phyloP scores from a whole-genome alignment of 768 basidiomycete species.

The Mycena floridula region DNA sequence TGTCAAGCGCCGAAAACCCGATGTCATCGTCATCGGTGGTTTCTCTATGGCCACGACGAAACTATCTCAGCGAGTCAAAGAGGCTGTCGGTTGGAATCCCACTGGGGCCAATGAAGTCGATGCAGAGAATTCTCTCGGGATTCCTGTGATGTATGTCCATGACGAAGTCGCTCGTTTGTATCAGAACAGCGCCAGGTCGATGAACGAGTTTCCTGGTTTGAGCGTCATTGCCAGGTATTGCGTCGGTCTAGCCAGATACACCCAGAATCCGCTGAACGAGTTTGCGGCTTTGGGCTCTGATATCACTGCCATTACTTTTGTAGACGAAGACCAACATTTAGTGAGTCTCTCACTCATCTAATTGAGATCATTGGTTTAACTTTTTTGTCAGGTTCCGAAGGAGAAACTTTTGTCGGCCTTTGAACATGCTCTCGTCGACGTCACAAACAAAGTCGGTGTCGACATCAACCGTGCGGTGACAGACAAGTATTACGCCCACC shows the following conservation, averaged over 20 bases:
- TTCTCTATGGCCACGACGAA: slow-evolving; percentile 79
- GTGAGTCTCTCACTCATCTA: slow-evolving; percentile 35
- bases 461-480: slow-evolving; percentile 92
- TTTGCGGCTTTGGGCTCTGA: slow-evolving; percentile 86
- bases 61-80: slow-evolving; percentile 59
- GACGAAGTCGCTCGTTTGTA: slow-evolving; percentile 94
- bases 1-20: slow-evolving; percentile 76
- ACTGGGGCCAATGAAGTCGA: slow-evolving; percentile 19
- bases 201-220: slow-evolving; percentile 75
- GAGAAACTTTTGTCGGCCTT: slow-evolving; percentile 80
- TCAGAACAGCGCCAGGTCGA: slow-evolving; percentile 82
- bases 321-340: slow-evolving; percentile 81
- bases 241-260: slow-evolving; percentile 87
- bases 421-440: slow-evolving; percentile 85
- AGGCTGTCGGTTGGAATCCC: slow-evolving; percentile 31
- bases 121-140: slow-evolving; percentile 37
- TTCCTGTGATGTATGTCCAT: slow-evolving; percentile 74
- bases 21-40: slow-evolving; percentile 86
- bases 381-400: slow-evolving; percentile 59
- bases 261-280: slow-evolving; percentile 92
- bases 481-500: slow-evolving; percentile 81
- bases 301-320: slow-evolving; percentile 76
- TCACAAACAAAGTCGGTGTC: slow-evolving; percentile 89
- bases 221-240: slow-evolving; percentile 85
- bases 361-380: slow-evolving; percentile 9